Evolutionary conservation across 2,329 filamentous ascomycete species (phyloP).

Genomic region (Alternaria consortialis): DNA sequence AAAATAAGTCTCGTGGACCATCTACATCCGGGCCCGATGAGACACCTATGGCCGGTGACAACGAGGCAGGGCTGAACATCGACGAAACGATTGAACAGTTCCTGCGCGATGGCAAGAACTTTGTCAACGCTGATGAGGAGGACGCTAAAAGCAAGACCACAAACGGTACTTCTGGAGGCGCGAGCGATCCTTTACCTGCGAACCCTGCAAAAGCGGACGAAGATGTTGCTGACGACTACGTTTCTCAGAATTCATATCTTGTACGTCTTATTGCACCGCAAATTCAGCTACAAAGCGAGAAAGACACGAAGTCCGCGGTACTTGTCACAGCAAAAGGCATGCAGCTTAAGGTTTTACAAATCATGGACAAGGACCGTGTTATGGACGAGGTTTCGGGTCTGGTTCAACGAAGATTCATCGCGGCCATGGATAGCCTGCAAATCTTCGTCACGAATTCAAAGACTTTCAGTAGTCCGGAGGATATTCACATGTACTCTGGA

Average conservation of each 20-base stretch:
- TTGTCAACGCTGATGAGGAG: conserved; percentile 75
- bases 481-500: conserved; percentile 92
- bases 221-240: conserved; percentile 87
- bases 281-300: conserved; percentile 97
- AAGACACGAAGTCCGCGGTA: conserved; percentile 96
- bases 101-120: conserved; percentile 82
- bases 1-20: conserved; percentile 69
- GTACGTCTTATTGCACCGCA: conserved; percentile 95
- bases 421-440: conserved; percentile 97
- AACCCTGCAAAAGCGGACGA: conserved; percentile 36
- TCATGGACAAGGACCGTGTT: conserved; percentile 95
- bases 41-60: conserved; percentile 53
- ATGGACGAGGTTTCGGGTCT: conserved; percentile 93
- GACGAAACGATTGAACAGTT: conserved; percentile 88
- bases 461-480: conserved; percentile 80
- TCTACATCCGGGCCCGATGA: conserved; percentile 38
- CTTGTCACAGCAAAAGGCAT: conserved; percentile 97
- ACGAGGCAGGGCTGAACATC: conserved; percentile 72
- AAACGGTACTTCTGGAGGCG: neutral
- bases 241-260: conserved; percentile 91
- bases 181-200: conserved; percentile 23
- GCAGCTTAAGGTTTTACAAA: conserved; percentile 96
- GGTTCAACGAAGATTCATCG: conserved; percentile 90
- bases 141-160: conserved; percentile 30
- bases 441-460: conserved; percentile 97